Evolutionary conservation across 441 rosid species (phyloP).

Genomic region (Gossypium gossypioides): DNA sequence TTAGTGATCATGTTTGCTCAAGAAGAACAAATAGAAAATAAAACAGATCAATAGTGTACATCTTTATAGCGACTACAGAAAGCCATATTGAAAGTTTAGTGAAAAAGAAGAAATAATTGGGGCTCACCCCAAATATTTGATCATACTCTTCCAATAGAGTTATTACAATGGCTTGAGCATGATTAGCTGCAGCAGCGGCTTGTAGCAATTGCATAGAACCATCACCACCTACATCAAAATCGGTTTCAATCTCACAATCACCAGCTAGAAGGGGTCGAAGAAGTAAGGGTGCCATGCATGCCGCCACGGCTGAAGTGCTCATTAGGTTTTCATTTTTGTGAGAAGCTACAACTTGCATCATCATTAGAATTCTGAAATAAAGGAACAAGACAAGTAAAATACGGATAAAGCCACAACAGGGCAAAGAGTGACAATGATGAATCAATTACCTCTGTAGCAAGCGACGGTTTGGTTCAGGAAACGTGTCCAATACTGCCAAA

Average conservation of each 20-base stretch:
- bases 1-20: not conserved
- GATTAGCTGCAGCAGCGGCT: slow-evolving; percentile 99
- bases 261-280: slow-evolving; percentile 97
- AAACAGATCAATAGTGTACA: not conserved
- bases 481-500: slow-evolving; percentile 78
- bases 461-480: slow-evolving; percentile 98
- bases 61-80: not conserved
- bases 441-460: slow-evolving; percentile 71
- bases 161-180: slow-evolving; percentile 95
- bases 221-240: slow-evolving; percentile 88
- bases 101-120: slow-evolving; percentile 1
- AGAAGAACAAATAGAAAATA: not conserved
- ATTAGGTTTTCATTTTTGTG: slow-evolving; percentile 71
- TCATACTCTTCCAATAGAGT: slow-evolving; percentile 83
- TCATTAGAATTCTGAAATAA: slow-evolving; percentile 62
- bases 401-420: slow-evolving; percentile 10
- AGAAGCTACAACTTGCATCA: slow-evolving; percentile 90
- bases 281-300: slow-evolving; percentile 99
- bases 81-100: not conserved
- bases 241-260: slow-evolving; percentile 84
- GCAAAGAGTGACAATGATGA: slow-evolving; percentile 10
- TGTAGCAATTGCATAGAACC: slow-evolving; percentile 85
- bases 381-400: slow-evolving; percentile 7
- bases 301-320: slow-evolving; percentile 98
- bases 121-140: slow-evolving; percentile 78